Evolutionary conservation across 345 rosid genomes (phyloP), one percentile per base, ranked within the genome.

Genomic region (Hibiscus trionum): DNA sequence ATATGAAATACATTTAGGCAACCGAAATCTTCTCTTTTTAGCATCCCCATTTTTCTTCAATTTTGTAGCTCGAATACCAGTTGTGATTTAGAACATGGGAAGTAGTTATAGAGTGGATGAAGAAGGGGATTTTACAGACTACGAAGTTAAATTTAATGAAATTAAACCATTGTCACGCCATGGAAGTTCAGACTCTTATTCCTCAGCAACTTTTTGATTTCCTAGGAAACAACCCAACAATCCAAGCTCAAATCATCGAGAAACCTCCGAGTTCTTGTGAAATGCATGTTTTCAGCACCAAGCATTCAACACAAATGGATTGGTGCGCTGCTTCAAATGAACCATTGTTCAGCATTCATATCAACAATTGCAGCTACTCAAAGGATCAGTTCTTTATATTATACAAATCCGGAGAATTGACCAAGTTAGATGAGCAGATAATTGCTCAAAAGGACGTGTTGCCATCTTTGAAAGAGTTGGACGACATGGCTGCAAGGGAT

Each of bases 241-340:
- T 46, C 39, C 17, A 17, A 47, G 26, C 10, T 4, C 29, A 16
- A 24, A 2, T 11, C 65, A 4, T 10, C 26, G 0, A 3, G 37
- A 26, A 11, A 10, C 8, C 17, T 7, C 19, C 50, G 21, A 35
- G 78, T 17, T 64, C 82, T 5, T 37, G 12, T 69, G 4, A 14
- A 9, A n/a, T 55, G 70, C 66, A 65, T 11, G 53, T 90, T 72
- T 96, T 96, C 44, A 65, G 79, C 2, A 59, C 55, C 15, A 88
- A 79, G 73, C 79, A 90, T 27, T 11, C 78, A 3, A 82, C 75
- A 29, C 78, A 84, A 0, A 37, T 60, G 53, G 99, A 93, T 0
- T 93, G 99, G 99, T 93, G 99, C 14, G 76, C 82, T 0, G 88
- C 97, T 71, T 96, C 99, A 1, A 96, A 87, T 33, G 98, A 95